Percentiles rank a stretch among this genome's conserved stretches.
Conservation (phyloP, 2,329 filamentous ascomycete genomes). For the Neofusicoccum parvum region DNA sequence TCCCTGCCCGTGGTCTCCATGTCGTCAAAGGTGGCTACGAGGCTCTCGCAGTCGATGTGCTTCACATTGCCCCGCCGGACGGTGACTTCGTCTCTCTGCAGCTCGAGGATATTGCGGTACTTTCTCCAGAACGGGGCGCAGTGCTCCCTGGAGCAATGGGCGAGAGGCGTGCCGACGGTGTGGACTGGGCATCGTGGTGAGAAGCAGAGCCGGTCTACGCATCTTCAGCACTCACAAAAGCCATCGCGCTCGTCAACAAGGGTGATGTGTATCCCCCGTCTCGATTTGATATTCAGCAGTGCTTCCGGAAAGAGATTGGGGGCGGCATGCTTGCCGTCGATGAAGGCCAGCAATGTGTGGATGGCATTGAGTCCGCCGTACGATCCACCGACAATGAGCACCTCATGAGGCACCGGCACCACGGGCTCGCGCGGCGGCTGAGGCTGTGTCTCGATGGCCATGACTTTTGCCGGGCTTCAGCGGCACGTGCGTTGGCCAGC, state of each 20-base stretch:
- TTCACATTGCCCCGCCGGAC: slow-evolving; percentile 68
- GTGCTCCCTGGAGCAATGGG: slow-evolving; percentile 61
- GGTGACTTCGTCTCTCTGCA: slow-evolving; percentile 63
- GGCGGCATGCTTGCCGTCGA: slow-evolving; percentile 55
- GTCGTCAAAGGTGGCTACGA: slow-evolving; percentile 58
- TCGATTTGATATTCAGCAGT: slow-evolving; percentile 27
- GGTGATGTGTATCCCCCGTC: slow-evolving; percentile 67
- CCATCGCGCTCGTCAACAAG: slow-evolving; percentile 78
- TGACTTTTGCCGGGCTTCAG: no score
- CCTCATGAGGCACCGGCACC: slow-evolving; percentile 23
- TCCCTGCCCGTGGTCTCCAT: slow-evolving; percentile 40
- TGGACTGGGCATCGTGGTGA: slow-evolving; percentile 57
- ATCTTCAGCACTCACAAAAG: slow-evolving; percentile 61
- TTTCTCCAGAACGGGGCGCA: slow-evolving; percentile 59
- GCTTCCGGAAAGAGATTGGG: slow-evolving; percentile 38
- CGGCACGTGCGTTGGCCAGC: no score
- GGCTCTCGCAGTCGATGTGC: slow-evolving; percentile 57
- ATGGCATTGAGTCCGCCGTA: slow-evolving; percentile 71
- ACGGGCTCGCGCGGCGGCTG: no score
- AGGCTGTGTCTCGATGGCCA: no score
- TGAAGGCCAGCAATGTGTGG: slow-evolving; percentile 68
- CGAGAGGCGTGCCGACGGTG: slow-evolving; percentile 73
- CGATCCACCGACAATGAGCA: slow-evolving; percentile 71
- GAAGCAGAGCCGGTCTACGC: background rate
- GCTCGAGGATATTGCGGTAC: slow-evolving; percentile 66